phyloP scores from a whole-genome alignment of 2,329 filamentous ascomycete species.

The Cladosporium sp. region DNA sequence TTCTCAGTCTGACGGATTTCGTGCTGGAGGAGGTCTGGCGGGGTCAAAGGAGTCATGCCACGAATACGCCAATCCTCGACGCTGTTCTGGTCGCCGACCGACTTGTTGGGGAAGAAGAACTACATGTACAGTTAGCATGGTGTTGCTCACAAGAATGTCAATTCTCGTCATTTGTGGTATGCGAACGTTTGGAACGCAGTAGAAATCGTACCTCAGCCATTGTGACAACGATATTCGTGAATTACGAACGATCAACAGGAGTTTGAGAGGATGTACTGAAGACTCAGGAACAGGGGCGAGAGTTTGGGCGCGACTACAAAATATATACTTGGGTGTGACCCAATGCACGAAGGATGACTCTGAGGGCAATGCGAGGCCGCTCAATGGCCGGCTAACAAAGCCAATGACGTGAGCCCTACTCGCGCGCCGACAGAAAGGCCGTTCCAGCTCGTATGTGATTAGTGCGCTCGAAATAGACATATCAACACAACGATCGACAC shows the following conservation, averaged over 20 bases:
- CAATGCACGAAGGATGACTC: constrained; percentile 12
- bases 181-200: neutral
- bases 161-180: neutral
- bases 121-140: constrained; percentile 23
- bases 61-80: constrained; percentile 56
- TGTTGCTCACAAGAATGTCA: neutral
- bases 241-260: neutral
- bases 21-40: constrained; percentile 77
- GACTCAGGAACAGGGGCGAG: neutral
- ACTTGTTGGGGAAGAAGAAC: constrained; percentile 50
- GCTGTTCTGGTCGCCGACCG: constrained; percentile 46
- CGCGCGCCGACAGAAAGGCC: constrained; percentile 10
- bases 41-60: constrained; percentile 72
- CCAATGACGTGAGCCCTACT: constrained; percentile 3
- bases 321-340: neutral
- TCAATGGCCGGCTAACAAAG: constrained; percentile 5
- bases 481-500: neutral
- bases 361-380: neutral
- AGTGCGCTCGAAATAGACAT: neutral
- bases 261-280: neutral
- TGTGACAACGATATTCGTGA: neutral
- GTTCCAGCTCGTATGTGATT: neutral
- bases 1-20: constrained; percentile 67
- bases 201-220: constrained; percentile 12
- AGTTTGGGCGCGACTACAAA: neutral